Evolutionary conservation across 202 grass and related monocot species (phyloP), one percentile per base, ranked within the genome.

Genomic region (Brachypodium distachyon): DNA sequence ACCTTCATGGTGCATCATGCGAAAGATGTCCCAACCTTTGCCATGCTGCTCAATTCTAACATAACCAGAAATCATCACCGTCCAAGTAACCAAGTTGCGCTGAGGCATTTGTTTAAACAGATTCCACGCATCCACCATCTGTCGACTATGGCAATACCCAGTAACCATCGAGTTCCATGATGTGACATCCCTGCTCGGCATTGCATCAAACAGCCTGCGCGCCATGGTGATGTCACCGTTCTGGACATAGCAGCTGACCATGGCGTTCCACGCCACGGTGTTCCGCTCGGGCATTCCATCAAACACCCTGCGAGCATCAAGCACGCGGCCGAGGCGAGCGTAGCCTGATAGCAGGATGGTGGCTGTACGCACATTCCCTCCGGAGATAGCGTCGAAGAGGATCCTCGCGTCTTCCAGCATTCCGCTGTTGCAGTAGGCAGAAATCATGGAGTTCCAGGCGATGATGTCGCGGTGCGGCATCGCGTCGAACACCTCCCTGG

Each of bases 111-210:
- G 41, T 13, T 84, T 59, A 60, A 93, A 93, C 39, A 93, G 56
- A 5, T 53, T 64, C 26, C n/a, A 47, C 9, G 86, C 83, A 49
- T 76, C 73, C 12, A 36, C 61, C 90, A 93, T 89, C 80, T 62
- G 80, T 32, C 41, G 83, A 41, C 48, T 72, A 29, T 87, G 83
- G 81, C 86, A 93, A 12, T 93, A 93, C 46, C 90, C 90, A 13
- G 90, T 87, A n/a, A 93, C 71, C 83, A 93, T 87, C 3, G 90
- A 81, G 69, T 93, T 93, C 90, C 90, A 93, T 0, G 90, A 93
- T 12, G 67, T 37, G 17, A 82, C 60, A 23, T 87, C 73, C 40
- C 39, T 89, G 46, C 74, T 39, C 3, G 80, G 83, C 83, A 93
- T 89, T 56, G 70, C 73, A 61, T 93, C 81, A 18, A 93, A 93